These are phyloP conservation scores for Ascochyta pisi DNA, from an alignment of 2,329 filamentous ascomycete genomes.

Conservation along the genomic window DNA sequence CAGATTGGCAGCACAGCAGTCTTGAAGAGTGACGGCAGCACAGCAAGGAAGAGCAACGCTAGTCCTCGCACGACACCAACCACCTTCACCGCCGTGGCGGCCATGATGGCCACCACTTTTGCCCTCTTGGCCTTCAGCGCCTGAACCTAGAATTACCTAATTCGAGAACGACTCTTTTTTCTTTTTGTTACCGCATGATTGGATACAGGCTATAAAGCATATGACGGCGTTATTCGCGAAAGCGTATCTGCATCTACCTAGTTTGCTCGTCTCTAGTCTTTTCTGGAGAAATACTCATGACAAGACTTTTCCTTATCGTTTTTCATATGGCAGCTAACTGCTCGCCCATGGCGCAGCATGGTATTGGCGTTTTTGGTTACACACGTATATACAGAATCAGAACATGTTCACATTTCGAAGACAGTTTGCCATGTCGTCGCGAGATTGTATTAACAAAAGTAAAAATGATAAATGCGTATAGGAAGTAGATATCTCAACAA, in stretches of 20 bases:
- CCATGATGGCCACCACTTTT: conserved; percentile 20
- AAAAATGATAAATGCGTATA: neutral
- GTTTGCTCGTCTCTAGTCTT: neutral
- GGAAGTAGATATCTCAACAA: neutral
- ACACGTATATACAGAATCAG: conserved; percentile 8
- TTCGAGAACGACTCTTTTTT: conserved; percentile 12
- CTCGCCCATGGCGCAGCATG: conserved; percentile 9
- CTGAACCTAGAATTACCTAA: conserved; percentile 9
- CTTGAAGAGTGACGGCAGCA: conserved; percentile 34
- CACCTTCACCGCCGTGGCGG: conserved; percentile 18
- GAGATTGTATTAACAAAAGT: neutral
- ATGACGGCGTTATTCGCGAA: conserved; percentile 15
- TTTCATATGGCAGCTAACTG: conserved; percentile 5
- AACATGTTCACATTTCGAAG: conserved; percentile 1
- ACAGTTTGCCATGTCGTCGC: neutral
- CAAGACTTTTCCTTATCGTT: neutral
- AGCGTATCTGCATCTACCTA: conserved; percentile 2
- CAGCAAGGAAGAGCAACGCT: conserved; percentile 38
- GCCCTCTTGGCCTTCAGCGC: conserved; percentile 6
- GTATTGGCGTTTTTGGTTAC: neutral
- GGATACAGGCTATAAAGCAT: conserved; percentile 14
- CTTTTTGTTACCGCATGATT: conserved; percentile 13
- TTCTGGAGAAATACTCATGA: conserved; percentile 9
- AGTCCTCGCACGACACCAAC: conserved; percentile 20
- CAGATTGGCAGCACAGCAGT: conserved; percentile 46